Evolutionary conservation across 2,329 filamentous ascomycete genomes (phyloP).

Genomic region (Pyricularia grisea): DNA sequence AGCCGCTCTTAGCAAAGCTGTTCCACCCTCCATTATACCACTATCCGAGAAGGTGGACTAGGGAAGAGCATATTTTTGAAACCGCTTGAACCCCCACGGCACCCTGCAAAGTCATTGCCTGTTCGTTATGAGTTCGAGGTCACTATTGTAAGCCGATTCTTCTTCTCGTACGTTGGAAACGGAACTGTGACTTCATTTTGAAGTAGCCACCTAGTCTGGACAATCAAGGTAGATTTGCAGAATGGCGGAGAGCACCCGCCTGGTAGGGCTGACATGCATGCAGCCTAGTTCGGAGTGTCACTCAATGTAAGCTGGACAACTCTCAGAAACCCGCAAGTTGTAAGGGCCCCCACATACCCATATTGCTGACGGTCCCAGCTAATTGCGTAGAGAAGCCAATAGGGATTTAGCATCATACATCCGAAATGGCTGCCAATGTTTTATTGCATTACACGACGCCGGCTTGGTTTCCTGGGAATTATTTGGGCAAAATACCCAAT

Average conservation of each 20-base stretch:
- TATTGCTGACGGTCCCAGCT: neutral
- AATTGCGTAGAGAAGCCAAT: neutral
- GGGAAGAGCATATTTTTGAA: neutral
- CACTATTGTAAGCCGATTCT: neutral
- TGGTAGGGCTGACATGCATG: slow-evolving; percentile 1
- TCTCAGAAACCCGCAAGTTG: neutral
- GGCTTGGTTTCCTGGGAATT: neutral
- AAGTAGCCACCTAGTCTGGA: neutral
- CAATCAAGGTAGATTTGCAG: neutral
- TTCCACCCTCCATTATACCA: too few species aligned
- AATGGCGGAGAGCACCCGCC: neutral
- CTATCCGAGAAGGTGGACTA: too few species aligned
- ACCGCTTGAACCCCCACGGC: neutral
- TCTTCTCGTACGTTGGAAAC: neutral
- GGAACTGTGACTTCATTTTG: neutral
- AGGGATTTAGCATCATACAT: neutral
- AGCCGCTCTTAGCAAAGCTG: too few species aligned
- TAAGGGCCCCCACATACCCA: neutral
- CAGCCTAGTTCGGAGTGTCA: neutral
- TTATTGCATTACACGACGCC: neutral
- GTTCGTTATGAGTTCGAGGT: neutral
- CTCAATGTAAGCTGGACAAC: neutral
- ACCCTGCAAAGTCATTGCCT: neutral
- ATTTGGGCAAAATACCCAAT: neutral
- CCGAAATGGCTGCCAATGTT: neutral